phyloP scores from a whole-genome alignment of 495 filamentous ascomycete genomes.

The Xeromyces bisporus region DNA sequence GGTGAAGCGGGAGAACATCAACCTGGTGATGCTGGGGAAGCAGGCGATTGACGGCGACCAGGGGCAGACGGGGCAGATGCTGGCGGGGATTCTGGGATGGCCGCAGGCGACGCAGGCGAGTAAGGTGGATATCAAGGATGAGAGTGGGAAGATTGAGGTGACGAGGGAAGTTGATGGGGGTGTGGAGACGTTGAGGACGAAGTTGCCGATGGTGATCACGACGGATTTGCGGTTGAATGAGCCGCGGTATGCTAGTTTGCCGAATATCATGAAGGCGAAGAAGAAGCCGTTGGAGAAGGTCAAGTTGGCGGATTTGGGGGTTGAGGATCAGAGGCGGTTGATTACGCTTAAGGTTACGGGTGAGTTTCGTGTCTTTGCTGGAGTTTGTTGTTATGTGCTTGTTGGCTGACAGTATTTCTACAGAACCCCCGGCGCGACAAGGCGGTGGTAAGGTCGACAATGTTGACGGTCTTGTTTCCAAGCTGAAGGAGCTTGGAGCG shows the following conservation, averaged over 20 bases:
- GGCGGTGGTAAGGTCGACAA: constrained; percentile 94
- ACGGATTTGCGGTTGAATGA: constrained; percentile 91
- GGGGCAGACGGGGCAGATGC: constrained; percentile 94
- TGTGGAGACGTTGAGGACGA: constrained; percentile 68
- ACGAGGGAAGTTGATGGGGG: constrained; percentile 90
- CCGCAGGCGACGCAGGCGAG: constrained; percentile 84
- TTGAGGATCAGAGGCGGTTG: constrained; percentile 55
- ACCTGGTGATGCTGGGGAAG: constrained; percentile 87
- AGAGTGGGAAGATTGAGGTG: constrained; percentile 44
- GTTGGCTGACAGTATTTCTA: constrained; percentile 16
- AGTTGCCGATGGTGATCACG: constrained; percentile 81
- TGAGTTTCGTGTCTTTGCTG: constrained; percentile 35
- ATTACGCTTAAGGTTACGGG: constrained; percentile 77
- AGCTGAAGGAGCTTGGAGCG: constrained; percentile 90
- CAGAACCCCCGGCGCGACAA: constrained; percentile 75
- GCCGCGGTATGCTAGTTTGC: constrained; percentile 85
- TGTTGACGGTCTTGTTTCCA: constrained; percentile 80
- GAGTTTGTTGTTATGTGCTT: constrained; percentile 1
- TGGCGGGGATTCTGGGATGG: constrained; percentile 85
- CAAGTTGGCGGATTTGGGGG: constrained; percentile 61
- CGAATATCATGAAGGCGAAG: constrained; percentile 99
- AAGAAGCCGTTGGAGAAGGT: constrained; percentile 96
- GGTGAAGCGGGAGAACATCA: constrained; percentile 65
- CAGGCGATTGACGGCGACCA: constrained; percentile 96
- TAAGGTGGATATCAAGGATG: constrained; percentile 54